phyloP scores from a whole-genome alignment of 768 basidiomycete genomes.

The Rhodocollybia butyracea region DNA sequence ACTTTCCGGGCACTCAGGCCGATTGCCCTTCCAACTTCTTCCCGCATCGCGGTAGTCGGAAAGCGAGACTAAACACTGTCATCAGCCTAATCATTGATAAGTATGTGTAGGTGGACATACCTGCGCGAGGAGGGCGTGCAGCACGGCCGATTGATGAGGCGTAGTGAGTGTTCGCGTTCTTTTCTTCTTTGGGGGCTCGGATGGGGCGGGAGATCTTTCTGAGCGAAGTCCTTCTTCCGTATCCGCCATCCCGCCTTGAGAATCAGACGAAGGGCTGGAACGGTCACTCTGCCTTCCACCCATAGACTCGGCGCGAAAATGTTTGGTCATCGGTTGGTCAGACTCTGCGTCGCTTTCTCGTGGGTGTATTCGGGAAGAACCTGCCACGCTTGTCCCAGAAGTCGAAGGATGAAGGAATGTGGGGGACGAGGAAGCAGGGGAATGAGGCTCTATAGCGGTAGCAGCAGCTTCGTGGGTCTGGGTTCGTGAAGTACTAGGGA shows the following conservation, averaged over 20 bases:
- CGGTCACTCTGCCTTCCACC: conserved; percentile 20
- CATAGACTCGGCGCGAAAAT: conserved; percentile 32
- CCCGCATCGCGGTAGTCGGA: conserved; percentile 83
- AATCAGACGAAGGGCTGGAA: conserved; percentile 45
- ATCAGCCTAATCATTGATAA: conserved; percentile 10
- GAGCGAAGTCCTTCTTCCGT: conserved; percentile 53
- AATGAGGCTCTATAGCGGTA: conserved; percentile 13
- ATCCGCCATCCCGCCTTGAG: conserved; percentile 57
- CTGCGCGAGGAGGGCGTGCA: conserved; percentile 84
- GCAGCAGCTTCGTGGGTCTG: conserved; percentile 33
- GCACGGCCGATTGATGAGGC: conserved; percentile 84
- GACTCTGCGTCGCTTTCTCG: conserved; percentile 19
- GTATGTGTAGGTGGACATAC: conserved; percentile 35
- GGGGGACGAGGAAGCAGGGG: conserved; percentile 9
- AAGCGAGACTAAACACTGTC: conserved; percentile 66
- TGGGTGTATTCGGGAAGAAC: conserved; percentile 18
- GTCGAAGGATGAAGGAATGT: conserved; percentile 23
- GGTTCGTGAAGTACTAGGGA: conserved; percentile 40
- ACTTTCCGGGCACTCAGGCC: conserved; percentile 90
- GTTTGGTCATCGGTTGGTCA: conserved; percentile 43
- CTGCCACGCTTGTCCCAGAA: conserved; percentile 16
- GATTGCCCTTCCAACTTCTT: conserved; percentile 83
- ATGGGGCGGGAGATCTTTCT: conserved; percentile 31
- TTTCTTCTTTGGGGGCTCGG: conserved; percentile 65
- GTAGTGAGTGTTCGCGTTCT: conserved; percentile 83